A percentile compares a stretch with the other conserved stretches of the same genome.
Conservation (phyloP, 768 basidiomycete genomes). For the Mycena belliarum region DNA sequence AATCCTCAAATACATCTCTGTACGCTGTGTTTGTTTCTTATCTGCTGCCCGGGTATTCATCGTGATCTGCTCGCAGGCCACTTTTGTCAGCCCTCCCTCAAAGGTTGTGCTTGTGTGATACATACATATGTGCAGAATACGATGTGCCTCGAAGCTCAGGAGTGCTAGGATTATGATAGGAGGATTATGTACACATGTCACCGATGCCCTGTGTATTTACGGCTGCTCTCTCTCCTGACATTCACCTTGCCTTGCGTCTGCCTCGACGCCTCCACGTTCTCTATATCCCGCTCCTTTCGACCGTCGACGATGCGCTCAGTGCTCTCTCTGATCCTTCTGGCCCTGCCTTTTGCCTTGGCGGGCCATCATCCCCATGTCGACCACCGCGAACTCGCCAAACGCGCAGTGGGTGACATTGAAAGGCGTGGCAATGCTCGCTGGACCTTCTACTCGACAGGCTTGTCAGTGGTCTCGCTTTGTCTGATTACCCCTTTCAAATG, state of each 20-base stretch:
- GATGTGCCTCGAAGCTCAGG: conserved; percentile 1
- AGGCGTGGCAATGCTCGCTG: conserved; percentile 41
- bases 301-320: conserved; percentile 7
- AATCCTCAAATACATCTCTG: conserved; percentile 80
- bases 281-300: conserved; percentile 9
- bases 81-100: conserved; percentile 49
- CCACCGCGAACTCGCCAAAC: conserved; percentile 52
- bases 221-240: too few species aligned
- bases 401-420: conserved; percentile 42
- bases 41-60: background rate
- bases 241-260: conserved; percentile 8
- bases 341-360: conserved; percentile 39
- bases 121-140: conserved; percentile 8
- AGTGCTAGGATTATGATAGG: too few species aligned
- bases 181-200: background rate
- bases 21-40: conserved; percentile 36
- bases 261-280: conserved; percentile 10
- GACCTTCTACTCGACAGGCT: conserved; percentile 58
- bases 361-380: conserved; percentile 34
- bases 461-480: conserved; percentile 32
- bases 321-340: conserved; percentile 32
- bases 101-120: conserved; percentile 40
- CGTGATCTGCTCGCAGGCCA: conserved; percentile 35
- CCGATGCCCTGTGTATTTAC: too few species aligned
- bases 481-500: conserved; percentile 4